Percentiles rank a stretch among this genome's conserved stretches.
Conservation (phyloP, 2,329 filamentous ascomycete species). For the Magnaporthales sp. region DNA sequence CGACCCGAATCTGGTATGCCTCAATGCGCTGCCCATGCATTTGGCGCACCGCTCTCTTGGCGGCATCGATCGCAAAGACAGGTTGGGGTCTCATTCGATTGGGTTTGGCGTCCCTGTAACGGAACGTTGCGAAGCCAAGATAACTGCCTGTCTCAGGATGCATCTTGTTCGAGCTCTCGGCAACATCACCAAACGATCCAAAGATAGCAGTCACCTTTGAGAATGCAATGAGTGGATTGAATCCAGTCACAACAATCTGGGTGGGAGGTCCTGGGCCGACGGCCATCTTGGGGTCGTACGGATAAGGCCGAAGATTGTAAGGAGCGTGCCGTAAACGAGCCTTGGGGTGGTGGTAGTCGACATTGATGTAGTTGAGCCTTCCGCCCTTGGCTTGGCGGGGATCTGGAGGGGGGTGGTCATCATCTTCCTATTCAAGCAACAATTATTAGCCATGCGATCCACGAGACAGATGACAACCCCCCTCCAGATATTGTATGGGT, state of each 20-base stretch:
- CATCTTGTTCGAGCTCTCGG: conserved; percentile 86
- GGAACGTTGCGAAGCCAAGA: conserved; percentile 85
- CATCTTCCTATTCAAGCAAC: conserved; percentile 50
- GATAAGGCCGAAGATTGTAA: conserved; percentile 74
- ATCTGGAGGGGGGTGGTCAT: conserved; percentile 72
- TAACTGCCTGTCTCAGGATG: conserved; percentile 92
- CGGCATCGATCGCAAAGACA: conserved; percentile 68
- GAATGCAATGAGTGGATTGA: conserved; percentile 81
- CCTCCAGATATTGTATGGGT: conserved; percentile 25
- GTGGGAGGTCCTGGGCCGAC: conserved; percentile 83
- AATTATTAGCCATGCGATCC: conserved; percentile 47
- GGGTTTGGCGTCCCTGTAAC: conserved; percentile 67
- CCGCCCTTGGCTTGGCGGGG: conserved; percentile 70
- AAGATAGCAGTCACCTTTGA: conserved; percentile 70
- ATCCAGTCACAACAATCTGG: conserved; percentile 90
- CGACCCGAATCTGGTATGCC: conserved; percentile 66
- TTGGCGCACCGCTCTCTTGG: conserved; percentile 68
- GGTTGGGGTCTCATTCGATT: conserved; percentile 40
- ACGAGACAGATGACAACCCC: conserved; percentile 54
- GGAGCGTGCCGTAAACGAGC: conserved; percentile 62
- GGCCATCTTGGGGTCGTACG: conserved; percentile 74
- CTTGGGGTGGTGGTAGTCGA: conserved; percentile 62
- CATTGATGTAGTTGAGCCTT: conserved; percentile 57
- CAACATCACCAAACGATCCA: conserved; percentile 76
- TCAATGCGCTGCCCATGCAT: conserved; percentile 77